Conservation (phyloP, 495 filamentous ascomycete species). For the Lophium mytilinum region DNA sequence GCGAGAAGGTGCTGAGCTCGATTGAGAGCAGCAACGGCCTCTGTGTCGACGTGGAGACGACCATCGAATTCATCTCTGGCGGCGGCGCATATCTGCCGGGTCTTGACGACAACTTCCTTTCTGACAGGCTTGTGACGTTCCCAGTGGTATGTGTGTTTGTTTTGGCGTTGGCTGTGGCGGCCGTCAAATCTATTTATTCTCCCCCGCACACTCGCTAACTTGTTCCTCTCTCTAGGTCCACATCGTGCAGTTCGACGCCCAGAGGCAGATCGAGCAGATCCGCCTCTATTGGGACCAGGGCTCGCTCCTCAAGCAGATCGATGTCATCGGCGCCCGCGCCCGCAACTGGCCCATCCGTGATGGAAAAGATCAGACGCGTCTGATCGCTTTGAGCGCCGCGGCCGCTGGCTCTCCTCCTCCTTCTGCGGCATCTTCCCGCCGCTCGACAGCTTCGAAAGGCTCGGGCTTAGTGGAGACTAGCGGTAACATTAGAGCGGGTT, state of each 20-base stretch:
- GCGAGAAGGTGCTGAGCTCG: slow-evolving; percentile 60
- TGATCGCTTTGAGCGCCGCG: slow-evolving; percentile 49
- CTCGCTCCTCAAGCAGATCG: slow-evolving; percentile 82
- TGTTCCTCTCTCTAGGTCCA: slow-evolving; percentile 53
- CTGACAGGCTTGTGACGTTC: slow-evolving; percentile 72
- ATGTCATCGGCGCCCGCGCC: slow-evolving; percentile 81
- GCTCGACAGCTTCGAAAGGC: slow-evolving; percentile 15
- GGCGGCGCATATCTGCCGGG: slow-evolving; percentile 85
- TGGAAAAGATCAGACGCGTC: slow-evolving; percentile 69
- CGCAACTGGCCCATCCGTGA: slow-evolving; percentile 93
- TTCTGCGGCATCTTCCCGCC: slow-evolving; percentile 9
- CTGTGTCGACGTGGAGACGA: slow-evolving; percentile 71
- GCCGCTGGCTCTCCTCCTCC: slow-evolving; percentile 13
- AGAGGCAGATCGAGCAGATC: slow-evolving; percentile 73
- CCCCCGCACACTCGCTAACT: too few relatives aligned
- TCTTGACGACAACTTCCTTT: slow-evolving; percentile 89
- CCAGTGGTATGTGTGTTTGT: slow-evolving; percentile 58
- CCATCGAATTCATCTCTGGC: slow-evolving; percentile 67
- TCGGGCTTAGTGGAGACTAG: slow-evolving; percentile 18
- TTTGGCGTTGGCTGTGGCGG: too few relatives aligned
- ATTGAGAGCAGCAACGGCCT: slow-evolving; percentile 64
- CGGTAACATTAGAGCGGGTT: slow-evolving; percentile 35
- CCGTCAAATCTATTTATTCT: not conserved
- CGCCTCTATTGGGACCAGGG: slow-evolving; percentile 93
- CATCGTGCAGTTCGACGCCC: slow-evolving; percentile 72